phyloP scores from a whole-genome alignment of 495 filamentous ascomycete genomes.

The Haplographium delicatum region DNA sequence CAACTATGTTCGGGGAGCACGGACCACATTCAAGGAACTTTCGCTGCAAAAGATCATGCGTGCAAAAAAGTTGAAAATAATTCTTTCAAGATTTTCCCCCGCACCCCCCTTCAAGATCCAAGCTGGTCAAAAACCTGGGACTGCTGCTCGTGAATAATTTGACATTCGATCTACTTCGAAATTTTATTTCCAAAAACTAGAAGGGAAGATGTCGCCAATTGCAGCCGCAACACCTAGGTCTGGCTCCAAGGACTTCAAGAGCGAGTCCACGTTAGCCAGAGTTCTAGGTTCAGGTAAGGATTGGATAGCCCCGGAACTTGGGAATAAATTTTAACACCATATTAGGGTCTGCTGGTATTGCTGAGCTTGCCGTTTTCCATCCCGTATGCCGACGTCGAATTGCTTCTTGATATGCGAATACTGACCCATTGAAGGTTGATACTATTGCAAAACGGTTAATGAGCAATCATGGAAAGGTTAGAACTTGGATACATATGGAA shows the following conservation, averaged over 20 bases:
- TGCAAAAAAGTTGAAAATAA: not conserved
- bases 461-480: conserved; percentile 74
- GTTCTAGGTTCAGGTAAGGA: conserved; percentile 82
- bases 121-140: too few relatives aligned
- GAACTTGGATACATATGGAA: not conserved
- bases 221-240: conserved; percentile 5
- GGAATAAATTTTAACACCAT: conserved; percentile 12
- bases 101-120: not conserved
- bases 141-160: too few relatives aligned
- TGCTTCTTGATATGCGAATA: conserved; percentile 10
- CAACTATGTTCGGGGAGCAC: too few relatives aligned
- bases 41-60: too few relatives aligned
- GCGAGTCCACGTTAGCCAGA: conserved; percentile 82
- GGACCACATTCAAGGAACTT: too few relatives aligned
- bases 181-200: not conserved
- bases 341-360: conserved; percentile 89
- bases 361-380: conserved; percentile 95
- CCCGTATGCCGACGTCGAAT: conserved; percentile 54
- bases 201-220: conserved; percentile 22
- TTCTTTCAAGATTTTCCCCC: not conserved
- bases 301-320: not conserved
- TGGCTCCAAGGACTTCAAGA: conserved; percentile 62
- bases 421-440: conserved; percentile 62
- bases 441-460: conserved; percentile 98
- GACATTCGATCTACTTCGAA: not conserved